Evolutionary conservation across 2,329 filamentous ascomycete species (phyloP).

Genomic region (Cladosporium austrohemisphaericum): DNA sequence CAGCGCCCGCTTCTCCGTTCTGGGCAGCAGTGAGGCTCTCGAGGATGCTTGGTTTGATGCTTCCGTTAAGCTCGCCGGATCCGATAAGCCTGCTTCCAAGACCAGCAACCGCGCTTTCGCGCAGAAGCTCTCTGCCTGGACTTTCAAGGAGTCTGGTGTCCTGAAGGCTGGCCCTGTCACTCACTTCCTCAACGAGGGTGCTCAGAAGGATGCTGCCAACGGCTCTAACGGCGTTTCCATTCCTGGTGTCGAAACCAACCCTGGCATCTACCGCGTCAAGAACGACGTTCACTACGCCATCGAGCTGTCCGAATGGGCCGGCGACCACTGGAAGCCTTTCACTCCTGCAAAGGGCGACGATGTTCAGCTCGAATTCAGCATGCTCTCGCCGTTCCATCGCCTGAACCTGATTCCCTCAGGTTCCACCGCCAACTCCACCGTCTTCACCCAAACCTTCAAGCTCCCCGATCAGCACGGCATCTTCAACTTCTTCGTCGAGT

Average conservation of each 20-base stretch:
- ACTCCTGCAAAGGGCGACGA: conserved; percentile 64
- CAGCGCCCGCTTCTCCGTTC: conserved; percentile 79
- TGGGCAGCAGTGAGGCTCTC: conserved; percentile 83
- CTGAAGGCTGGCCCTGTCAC: conserved; percentile 77
- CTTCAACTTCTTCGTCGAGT: conserved; percentile 97
- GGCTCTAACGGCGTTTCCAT: conserved; percentile 29
- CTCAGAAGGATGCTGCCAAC: conserved; percentile 36
- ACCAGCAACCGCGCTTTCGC: conserved; percentile 83
- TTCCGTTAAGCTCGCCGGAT: conserved; percentile 58
- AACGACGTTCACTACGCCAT: conserved; percentile 88
- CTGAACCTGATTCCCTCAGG: conserved; percentile 60
- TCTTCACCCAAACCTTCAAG: conserved; percentile 72
- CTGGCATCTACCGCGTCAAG: conserved; percentile 90
- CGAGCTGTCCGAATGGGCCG: conserved; percentile 79
- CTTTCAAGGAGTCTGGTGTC: conserved; percentile 91
- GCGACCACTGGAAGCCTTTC: conserved; percentile 73
- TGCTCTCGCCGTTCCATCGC: conserved; percentile 97
- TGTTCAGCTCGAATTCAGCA: conserved; percentile 94
- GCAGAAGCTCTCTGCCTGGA: conserved; percentile 83
- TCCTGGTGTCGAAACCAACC: conserved; percentile 59
- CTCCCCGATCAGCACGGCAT: conserved; percentile 97
- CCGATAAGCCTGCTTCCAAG: conserved; percentile 53
- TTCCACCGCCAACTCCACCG: conserved; percentile 62
- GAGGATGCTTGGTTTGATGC: conserved; percentile 86
- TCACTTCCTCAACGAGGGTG: conserved; percentile 63